Evolutionary conservation across 768 basidiomycete species (phyloP).

Genomic region (Hydnum rufescens): DNA sequence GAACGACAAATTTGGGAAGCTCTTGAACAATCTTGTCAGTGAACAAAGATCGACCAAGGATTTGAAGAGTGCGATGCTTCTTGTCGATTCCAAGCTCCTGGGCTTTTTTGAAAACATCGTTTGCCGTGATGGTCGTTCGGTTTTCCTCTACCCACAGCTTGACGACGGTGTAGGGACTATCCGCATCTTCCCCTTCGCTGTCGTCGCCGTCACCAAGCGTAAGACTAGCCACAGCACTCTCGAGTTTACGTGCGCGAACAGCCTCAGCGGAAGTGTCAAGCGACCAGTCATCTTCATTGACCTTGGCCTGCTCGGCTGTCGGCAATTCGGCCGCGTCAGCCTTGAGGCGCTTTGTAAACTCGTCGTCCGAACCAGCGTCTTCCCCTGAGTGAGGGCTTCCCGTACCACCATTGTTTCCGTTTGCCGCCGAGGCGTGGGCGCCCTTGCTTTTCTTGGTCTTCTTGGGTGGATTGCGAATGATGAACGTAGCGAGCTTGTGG

Average conservation of each 20-base stretch:
- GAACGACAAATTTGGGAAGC: conserved; percentile 39
- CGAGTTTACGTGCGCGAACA: conserved; percentile 63
- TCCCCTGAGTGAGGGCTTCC: conserved; percentile 19
- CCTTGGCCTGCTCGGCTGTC: conserved; percentile 28
- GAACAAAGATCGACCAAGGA: conserved; percentile 72
- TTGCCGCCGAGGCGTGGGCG: conserved; percentile 25
- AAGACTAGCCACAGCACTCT: conserved; percentile 30
- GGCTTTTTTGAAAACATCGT: conserved; percentile 70
- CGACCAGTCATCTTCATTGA: conserved; percentile 68
- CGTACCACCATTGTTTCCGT: conserved; percentile 32
- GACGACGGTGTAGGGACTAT: conserved; percentile 70
- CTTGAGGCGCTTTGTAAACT: conserved; percentile 77
- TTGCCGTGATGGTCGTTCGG: conserved; percentile 26
- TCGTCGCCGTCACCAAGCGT: conserved; percentile 43
- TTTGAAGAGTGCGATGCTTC: conserved; percentile 78
- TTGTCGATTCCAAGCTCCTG: conserved; percentile 83
- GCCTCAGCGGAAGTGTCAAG: conserved; percentile 83
- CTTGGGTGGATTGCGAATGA: conserved; percentile 92
- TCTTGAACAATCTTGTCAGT: conserved; percentile 47
- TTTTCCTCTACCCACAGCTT: conserved; percentile 74
- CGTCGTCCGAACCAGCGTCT: conserved; percentile 47
- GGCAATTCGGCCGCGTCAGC: conserved; percentile 68
- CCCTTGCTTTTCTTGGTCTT: conserved; percentile 40
- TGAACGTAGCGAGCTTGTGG: conserved; percentile 91
- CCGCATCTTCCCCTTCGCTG: conserved; percentile 66